A percentile compares a stretch with the other conserved stretches of the same genome.
These are phyloP conservation scores for Apostasia ramifera DNA, from an alignment of 106 monocot genomes.

Conservation along the genomic window DNA sequence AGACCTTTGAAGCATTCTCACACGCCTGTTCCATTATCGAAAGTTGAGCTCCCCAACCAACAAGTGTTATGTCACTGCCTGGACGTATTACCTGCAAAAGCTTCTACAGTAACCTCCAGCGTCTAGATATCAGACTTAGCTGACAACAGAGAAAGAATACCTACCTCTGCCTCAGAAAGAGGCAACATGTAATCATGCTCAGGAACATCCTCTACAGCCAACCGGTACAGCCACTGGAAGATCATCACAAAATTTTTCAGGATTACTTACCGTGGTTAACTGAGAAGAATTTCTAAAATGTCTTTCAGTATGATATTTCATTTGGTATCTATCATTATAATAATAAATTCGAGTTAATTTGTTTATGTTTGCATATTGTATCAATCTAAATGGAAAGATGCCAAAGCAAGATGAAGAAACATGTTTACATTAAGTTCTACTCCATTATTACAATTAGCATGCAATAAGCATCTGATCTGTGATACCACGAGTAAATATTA, in stretches of 20 bases:
- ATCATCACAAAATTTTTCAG: neutral
- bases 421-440: too few relatives aligned
- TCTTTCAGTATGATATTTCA: too few relatives aligned
- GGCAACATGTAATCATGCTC: slow-evolving; percentile 92
- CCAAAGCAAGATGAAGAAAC: too few relatives aligned
- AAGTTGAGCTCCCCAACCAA: slow-evolving; percentile 99
- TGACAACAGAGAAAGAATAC: slow-evolving; percentile 1
- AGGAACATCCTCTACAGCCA: slow-evolving; percentile 95
- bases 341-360: too few relatives aligned
- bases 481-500: neutral
- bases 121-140: neutral
- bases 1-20: slow-evolving; percentile 79
- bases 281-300: too few relatives aligned
- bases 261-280: too few relatives aligned
- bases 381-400: too few relatives aligned
- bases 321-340: too few relatives aligned
- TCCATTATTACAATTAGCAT: too few relatives aligned
- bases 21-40: slow-evolving; percentile 86
- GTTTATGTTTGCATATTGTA: too few relatives aligned
- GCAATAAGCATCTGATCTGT: too few relatives aligned
- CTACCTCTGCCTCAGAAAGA: slow-evolving; percentile 89
- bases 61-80: slow-evolving; percentile 93
- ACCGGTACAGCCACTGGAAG: slow-evolving; percentile 76
- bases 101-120: neutral
- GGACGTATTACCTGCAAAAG: slow-evolving; percentile 63